Percentiles rank a stretch among this genome's conserved stretches.
phyloP scores from a whole-genome alignment of 73 alveolate genomes.

The Tetrahymena thermophila region DNA sequence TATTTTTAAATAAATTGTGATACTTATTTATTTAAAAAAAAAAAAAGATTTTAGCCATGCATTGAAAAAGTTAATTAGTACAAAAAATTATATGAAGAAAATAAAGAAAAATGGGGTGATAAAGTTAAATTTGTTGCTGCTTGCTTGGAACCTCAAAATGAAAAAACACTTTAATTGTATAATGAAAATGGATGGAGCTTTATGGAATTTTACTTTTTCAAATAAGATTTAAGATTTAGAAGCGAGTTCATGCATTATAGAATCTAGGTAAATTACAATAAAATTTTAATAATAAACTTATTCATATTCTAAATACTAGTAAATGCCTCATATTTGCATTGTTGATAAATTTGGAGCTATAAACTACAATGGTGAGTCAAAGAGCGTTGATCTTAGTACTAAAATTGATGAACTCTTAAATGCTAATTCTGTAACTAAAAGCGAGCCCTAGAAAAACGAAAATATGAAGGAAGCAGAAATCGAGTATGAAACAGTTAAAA shows the following conservation, averaged over 20 bases:
- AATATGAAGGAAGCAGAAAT: not conserved
- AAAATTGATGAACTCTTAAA: not conserved
- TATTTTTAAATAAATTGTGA: no score
- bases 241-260: not conserved
- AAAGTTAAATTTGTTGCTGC: conserved; percentile 14
- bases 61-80: not conserved
- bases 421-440: not conserved
- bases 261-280: not conserved
- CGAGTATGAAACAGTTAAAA: not conserved
- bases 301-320: not conserved
- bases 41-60: not conserved
- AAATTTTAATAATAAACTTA: not conserved
- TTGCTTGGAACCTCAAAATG: conserved; percentile 7
- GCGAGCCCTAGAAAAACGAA: not conserved
- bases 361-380: not conserved
- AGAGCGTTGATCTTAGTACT: not conserved
- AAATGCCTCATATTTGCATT: not conserved
- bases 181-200: not conserved
- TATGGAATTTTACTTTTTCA: not conserved
- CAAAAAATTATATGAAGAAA: not conserved
- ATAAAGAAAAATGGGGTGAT: conserved; percentile 23
- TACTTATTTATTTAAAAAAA: not conserved
- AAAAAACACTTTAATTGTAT: not conserved
- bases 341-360: not conserved
- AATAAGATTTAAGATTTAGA: not conserved